phyloP scores from a whole-genome alignment of 1,139 yeast genomes.

The Kodamaea fungicola region DNA sequence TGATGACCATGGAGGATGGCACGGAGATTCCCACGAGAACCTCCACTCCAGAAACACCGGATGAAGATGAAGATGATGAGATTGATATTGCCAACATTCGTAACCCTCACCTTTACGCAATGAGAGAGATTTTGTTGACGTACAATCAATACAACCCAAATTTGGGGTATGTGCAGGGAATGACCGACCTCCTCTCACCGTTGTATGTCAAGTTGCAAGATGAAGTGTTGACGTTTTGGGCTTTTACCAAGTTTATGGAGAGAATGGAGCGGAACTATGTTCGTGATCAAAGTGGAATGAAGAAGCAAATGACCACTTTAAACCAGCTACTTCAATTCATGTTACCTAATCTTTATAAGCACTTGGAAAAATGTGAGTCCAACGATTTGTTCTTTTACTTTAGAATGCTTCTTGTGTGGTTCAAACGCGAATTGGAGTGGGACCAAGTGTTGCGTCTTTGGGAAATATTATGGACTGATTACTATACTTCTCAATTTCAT shows the following conservation, averaged over 20 bases:
- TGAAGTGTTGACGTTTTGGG: conserved; percentile 83
- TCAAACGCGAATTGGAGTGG: conserved; percentile 85
- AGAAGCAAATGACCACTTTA: conserved; percentile 77
- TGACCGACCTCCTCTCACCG: conserved; percentile 92
- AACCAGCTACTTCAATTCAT: conserved; percentile 83
- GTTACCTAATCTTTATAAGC: conserved; percentile 81
- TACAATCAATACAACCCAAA: conserved; percentile 81
- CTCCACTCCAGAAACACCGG: conserved; percentile 42
- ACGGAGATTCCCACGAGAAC: conserved; percentile 17
- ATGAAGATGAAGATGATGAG: conserved; percentile 50
- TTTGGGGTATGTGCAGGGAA: conserved; percentile 95
- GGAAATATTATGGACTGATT: conserved; percentile 93
- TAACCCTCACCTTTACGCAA: conserved; percentile 64
- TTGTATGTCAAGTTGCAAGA: conserved; percentile 74
- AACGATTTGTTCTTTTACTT: conserved; percentile 90
- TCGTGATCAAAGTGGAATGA: conserved; percentile 91
- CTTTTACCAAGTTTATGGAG: conserved; percentile 84
- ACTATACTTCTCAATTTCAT: conserved; percentile 79
- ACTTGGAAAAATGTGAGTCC: conserved; percentile 82
- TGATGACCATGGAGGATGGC: conserved; percentile 5
- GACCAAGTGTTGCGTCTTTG: conserved; percentile 74
- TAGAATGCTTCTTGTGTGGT: conserved; percentile 94
- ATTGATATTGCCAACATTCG: conserved; percentile 49
- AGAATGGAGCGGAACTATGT: conserved; percentile 93
- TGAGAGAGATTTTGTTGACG: conserved; percentile 79